Percentiles rank a stretch among this genome's conserved stretches.
Conservation (phyloP, 1,139 yeast genomes). For the Suhomyces taliae region DNA sequence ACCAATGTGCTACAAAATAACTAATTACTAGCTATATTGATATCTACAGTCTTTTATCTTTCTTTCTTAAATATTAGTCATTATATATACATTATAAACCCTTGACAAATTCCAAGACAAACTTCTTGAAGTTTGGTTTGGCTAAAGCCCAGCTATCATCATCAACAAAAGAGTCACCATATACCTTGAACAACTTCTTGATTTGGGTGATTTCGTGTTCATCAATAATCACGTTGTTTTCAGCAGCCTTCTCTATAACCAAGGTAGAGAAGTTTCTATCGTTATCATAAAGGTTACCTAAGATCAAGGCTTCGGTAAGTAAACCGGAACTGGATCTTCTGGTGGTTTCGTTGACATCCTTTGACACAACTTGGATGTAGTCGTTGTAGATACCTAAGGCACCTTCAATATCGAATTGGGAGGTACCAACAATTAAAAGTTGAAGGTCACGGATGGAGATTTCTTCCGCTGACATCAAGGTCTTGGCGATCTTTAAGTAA, state of each 20-base stretch:
- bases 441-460: constrained; percentile 44
- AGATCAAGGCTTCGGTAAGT: constrained; percentile 53
- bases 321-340: constrained; percentile 46
- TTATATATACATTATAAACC: constrained; percentile 5
- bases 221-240: constrained; percentile 40
- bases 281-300: constrained; percentile 47
- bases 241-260: constrained; percentile 56
- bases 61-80: not conserved
- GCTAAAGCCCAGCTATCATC: constrained; percentile 35
- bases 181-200: constrained; percentile 50
- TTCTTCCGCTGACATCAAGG: constrained; percentile 34
- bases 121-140: constrained; percentile 19
- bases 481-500: constrained; percentile 45
- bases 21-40: too few species aligned
- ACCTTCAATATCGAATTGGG: constrained; percentile 44
- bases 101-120: constrained; percentile 15
- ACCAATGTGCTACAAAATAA: too few species aligned
- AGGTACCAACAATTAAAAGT: constrained; percentile 46
- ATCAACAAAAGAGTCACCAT: constrained; percentile 53
- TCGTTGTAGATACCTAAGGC: constrained; percentile 55
- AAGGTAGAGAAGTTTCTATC: constrained; percentile 66
- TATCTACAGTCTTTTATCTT: constrained; percentile 8
- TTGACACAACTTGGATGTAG: constrained; percentile 42
- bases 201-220: constrained; percentile 45
- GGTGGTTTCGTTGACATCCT: constrained; percentile 30